A percentile compares a stretch with the other conserved stretches of the same genome.
These are phyloP conservation scores for Cerioporus squamosus DNA, from an alignment of 1,284 basidiomycete species.

Conservation along the genomic window DNA sequence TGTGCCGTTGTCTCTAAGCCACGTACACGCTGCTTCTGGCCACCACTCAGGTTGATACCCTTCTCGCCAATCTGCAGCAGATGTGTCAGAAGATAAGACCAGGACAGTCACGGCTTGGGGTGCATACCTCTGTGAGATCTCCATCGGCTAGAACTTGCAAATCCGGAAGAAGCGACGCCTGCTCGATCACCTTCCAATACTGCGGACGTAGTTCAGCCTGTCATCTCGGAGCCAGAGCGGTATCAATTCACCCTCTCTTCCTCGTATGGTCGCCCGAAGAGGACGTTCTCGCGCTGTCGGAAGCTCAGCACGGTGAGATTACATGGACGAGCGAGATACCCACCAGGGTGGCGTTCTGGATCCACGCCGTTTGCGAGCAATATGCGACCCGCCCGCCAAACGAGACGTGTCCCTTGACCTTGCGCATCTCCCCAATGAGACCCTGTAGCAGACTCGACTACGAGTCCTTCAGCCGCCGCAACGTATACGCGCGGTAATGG, in stretches of 20 bases:
- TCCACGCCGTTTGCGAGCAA: constrained; percentile 89
- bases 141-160: constrained; percentile 76
- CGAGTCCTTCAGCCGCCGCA: constrained; percentile 16
- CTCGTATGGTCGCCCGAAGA: constrained; percentile 73
- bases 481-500: too few species aligned
- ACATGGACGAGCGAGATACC: constrained; percentile 23
- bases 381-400: constrained; percentile 80
- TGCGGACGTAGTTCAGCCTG: constrained; percentile 19
- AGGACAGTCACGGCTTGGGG: background rate
- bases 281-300: constrained; percentile 58
- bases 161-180: constrained; percentile 68
- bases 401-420: constrained; percentile 52
- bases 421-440: constrained; percentile 77
- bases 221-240: background rate
- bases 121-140: constrained; percentile 69
- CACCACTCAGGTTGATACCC: constrained; percentile 65
- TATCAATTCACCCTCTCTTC: constrained; percentile 44
- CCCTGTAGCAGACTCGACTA: constrained; percentile 74
- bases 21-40: constrained; percentile 62
- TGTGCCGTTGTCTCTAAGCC: too few species aligned
- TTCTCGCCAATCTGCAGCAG: constrained; percentile 61
- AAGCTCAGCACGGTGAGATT: background rate
- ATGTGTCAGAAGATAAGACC: background rate
- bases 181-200: constrained; percentile 69
- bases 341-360: constrained; percentile 81